Base-by-base conservation (phyloP, 177 flowering plant species). In the Telopea speciosissima region DNA sequence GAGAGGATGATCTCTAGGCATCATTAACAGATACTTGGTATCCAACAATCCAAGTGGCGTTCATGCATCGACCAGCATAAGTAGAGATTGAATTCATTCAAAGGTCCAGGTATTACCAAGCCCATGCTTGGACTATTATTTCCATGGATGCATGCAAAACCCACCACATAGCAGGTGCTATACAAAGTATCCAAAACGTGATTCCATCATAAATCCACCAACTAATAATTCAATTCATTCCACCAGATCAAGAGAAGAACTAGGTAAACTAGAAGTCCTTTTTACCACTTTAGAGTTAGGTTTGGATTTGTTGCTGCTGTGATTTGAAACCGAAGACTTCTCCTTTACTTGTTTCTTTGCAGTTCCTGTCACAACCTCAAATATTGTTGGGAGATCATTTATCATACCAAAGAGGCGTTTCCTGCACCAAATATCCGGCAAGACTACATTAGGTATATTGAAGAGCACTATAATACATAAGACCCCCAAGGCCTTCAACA, bases 361-460 rank as follows among this genome's bases (percentile, higher is more conserved):
- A 65, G 72, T 62, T 65, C 92, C 97, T 70, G 85, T 84, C 13
- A 90, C 93, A 72, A 83, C 85, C 77, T 93, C 98, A 75, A 81
- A 91, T 75, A 93, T 82, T 40, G 93, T 87, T 3, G 98, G 97
- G 6, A 89, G 88, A 45, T 90, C 96, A 80, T 90, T 90, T 66
- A 90, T 86, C 97, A 91, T 80, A 65, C 26, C 72, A 76, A 92
- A 92, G n/a, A 93, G 90, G 19, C 90, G 94, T 59, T 85, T 90
- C 80, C 98, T 94, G 89, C 79, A 79, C 49, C 61, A 58, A 5
- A 58, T 17, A 19, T 7, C 8, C 61, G n/a, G 23, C 19, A n/a
- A 58, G 61, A 58, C 61, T 58, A 5, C n/a, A 58, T n/a, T 58
- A n/a, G 22, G n/a, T 19, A 58, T 7, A 19, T 54, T 3, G n/a